phyloP scores from a whole-genome alignment of 2,329 filamentous ascomycete species.

The Amauroascus verrucosus region DNA sequence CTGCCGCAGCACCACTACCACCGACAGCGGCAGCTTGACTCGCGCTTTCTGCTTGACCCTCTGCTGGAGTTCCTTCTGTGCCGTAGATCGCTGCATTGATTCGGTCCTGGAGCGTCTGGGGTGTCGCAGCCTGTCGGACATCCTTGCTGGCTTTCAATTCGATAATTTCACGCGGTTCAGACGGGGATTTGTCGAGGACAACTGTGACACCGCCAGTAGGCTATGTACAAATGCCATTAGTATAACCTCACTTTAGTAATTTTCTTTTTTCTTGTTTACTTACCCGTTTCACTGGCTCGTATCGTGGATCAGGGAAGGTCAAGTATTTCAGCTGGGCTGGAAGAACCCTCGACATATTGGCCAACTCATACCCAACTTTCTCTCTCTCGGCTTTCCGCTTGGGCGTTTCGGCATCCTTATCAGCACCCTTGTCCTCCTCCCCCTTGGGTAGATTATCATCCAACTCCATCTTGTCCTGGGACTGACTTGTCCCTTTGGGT shows the following conservation, averaged over 20 bases:
- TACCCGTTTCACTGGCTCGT: constrained; percentile 88
- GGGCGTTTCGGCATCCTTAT: constrained; percentile 47
- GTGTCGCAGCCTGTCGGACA: constrained; percentile 31
- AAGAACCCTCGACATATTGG: constrained; percentile 93
- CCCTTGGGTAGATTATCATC: constrained; percentile 48
- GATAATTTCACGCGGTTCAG: constrained; percentile 67
- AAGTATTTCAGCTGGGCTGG: constrained; percentile 92
- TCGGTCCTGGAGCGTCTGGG: constrained; percentile 36
- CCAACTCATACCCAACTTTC: constrained; percentile 89
- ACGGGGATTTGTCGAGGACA: constrained; percentile 72
- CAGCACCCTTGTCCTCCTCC: constrained; percentile 53
- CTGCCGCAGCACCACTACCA: constrained; percentile 53
- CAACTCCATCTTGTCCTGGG: constrained; percentile 76
- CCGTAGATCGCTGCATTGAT: constrained; percentile 32
- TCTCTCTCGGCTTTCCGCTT: constrained; percentile 95
- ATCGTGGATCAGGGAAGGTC: constrained; percentile 79
- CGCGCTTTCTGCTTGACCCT: not conserved
- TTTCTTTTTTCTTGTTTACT: constrained; percentile 22
- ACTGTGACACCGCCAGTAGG: constrained; percentile 89
- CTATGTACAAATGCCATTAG: constrained; percentile 42
- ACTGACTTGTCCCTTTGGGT: constrained; percentile 51
- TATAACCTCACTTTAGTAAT: not conserved
- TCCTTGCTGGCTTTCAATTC: constrained; percentile 86
- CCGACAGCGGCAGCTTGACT: constrained; percentile 18
- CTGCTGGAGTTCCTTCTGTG: constrained; percentile 16